Conservation (phyloP, 495 filamentous ascomycete genomes). For the Aspergillus haitiensis region DNA sequence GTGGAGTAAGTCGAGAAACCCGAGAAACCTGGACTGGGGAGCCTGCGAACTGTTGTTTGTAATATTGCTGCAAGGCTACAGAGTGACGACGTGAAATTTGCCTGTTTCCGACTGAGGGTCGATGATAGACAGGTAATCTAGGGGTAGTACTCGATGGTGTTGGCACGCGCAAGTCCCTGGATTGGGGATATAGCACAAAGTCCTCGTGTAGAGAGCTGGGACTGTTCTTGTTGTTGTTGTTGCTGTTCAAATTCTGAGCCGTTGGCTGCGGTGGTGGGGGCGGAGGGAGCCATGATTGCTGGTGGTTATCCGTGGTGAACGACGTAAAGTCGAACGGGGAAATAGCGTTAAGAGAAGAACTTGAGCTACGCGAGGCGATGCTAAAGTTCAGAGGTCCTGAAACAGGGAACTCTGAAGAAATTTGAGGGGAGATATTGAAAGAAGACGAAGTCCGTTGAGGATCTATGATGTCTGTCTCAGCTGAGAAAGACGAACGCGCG, state of each 20-base stretch:
- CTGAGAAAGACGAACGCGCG: constrained; percentile 41
- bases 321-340: constrained; percentile 56
- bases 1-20: constrained; percentile 40
- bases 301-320: constrained; percentile 65
- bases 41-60: constrained; percentile 37
- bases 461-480: constrained; percentile 54
- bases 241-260: constrained; percentile 48
- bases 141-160: constrained; percentile 41
- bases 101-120: constrained; percentile 34
- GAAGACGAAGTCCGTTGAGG: constrained; percentile 36
- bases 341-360: constrained; percentile 48
- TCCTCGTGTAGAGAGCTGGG: constrained; percentile 37
- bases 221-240: constrained; percentile 41
- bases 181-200: constrained; percentile 50
- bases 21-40: constrained; percentile 27
- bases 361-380: constrained; percentile 54
- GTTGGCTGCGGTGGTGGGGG: constrained; percentile 47
- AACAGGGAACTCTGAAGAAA: constrained; percentile 47
- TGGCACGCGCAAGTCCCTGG: constrained; percentile 39
- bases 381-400: constrained; percentile 59
- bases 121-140: constrained; percentile 40
- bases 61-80: constrained; percentile 37
- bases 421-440: constrained; percentile 39
- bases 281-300: constrained; percentile 63
- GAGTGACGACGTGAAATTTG: constrained; percentile 39